Evolutionary conservation across 2,329 filamentous ascomycete species (phyloP).

Genomic region (Fusarium sp.): DNA sequence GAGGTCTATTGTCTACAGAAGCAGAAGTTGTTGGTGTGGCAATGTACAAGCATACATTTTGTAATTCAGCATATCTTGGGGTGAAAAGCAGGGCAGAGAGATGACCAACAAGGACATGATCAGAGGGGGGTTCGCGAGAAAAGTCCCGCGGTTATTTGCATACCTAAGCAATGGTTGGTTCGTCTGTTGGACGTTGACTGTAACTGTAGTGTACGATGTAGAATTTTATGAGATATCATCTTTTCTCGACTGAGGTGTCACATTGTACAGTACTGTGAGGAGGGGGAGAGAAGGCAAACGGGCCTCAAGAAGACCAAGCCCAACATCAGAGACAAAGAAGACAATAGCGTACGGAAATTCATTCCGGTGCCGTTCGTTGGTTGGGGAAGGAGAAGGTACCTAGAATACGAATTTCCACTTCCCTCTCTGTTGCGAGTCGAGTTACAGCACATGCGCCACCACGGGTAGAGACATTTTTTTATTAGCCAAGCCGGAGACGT

Average conservation of each 20-base stretch:
- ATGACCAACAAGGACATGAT: constrained; percentile 13
- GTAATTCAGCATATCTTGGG: background rate
- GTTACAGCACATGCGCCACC: constrained; percentile 24
- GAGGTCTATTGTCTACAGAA: background rate
- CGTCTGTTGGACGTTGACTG: background rate
- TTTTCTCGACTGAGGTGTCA: constrained; percentile 21
- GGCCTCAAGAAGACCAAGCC: constrained; percentile 12
- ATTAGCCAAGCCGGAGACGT: constrained; percentile 11
- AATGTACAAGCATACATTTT: background rate
- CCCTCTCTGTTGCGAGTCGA: background rate
- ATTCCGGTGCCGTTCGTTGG: background rate
- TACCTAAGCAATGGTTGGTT: background rate
- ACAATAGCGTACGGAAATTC: background rate
- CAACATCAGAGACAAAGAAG: background rate
- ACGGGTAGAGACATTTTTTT: background rate
- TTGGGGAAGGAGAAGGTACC: background rate
- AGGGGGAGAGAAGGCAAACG: constrained; percentile 3
- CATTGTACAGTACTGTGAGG: constrained; percentile 6
- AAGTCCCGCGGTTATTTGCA: background rate
- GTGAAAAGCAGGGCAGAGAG: background rate
- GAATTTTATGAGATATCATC: constrained; percentile 32
- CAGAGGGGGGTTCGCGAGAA: background rate
- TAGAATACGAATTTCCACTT: background rate
- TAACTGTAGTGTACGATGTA: background rate
- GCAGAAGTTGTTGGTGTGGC: background rate